A percentile compares a stretch with the other conserved stretches of the same genome.
These are phyloP conservation scores for Lachancea meyersii DNA, from an alignment of 805 yeast species.

Conservation along the genomic window DNA sequence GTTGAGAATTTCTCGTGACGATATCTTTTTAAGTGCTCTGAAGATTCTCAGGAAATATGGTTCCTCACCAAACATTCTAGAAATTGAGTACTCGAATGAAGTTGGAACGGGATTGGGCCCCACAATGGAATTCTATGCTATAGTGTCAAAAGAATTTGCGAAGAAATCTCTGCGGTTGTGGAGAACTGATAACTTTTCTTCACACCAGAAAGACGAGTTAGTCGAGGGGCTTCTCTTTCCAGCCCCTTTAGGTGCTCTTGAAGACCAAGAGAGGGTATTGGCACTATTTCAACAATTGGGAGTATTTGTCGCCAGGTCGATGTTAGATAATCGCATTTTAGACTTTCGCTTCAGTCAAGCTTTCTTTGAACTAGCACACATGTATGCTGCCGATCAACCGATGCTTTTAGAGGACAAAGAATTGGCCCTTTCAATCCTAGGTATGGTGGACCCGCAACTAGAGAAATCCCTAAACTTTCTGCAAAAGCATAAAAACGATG, in stretches of 20 bases:
- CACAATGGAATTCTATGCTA: conserved; percentile 84
- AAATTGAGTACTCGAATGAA: conserved; percentile 82
- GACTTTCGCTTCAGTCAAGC: conserved; percentile 72
- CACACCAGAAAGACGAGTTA: conserved; percentile 30
- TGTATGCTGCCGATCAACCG: conserved; percentile 11
- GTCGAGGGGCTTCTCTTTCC: conserved; percentile 66
- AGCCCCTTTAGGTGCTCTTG: conserved; percentile 40
- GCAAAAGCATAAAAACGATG: conserved; percentile 35
- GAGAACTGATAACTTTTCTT: conserved; percentile 44
- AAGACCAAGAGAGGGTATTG: conserved; percentile 38
- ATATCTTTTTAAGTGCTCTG: conserved; percentile 67
- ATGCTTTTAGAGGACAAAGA: conserved; percentile 6
- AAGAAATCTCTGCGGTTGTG: conserved; percentile 56
- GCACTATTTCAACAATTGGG: conserved; percentile 66
- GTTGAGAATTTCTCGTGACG: conserved; percentile 65
- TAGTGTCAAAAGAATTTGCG: conserved; percentile 69
- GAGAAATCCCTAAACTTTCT: conserved; percentile 53
- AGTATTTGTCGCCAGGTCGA: conserved; percentile 75
- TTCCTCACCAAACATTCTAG: conserved; percentile 71
- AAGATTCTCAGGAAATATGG: conserved; percentile 75
- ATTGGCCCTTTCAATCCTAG: conserved; percentile 35
- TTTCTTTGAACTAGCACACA: conserved; percentile 57
- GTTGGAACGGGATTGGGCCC: conserved; percentile 98
- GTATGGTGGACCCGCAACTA: conserved; percentile 50
- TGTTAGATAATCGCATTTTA: conserved; percentile 79